Evolutionary conservation across 345 rosid species (phyloP), one percentile per base, ranked within the genome.

Genomic region (Leavenworthia alabamica): DNA sequence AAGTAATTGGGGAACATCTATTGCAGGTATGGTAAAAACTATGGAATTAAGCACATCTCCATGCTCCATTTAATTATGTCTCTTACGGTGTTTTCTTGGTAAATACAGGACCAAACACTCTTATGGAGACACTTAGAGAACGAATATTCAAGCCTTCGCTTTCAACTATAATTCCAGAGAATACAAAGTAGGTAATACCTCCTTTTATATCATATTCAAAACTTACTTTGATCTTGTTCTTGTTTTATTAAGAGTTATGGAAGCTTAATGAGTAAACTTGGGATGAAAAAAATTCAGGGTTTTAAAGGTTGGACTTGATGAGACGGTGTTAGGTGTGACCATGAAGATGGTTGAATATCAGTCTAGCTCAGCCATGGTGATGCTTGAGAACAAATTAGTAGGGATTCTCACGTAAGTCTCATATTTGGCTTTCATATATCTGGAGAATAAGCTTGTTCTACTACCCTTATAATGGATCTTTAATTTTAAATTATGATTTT

Each of bases 101-200:
- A 48, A 9, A 57, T 42, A 69, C 75, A 90, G 97, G 93, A 56
- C 82, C 93, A 39, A 86, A 79, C 64, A 80, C 90, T 10, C 82
- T 86, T 46, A 79, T 90, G 53, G 99, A 90, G 81, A 84, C 96
- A 35, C 85, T 94, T 60, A 75, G 88, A 71, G 97, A 94, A 55
- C 79, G 75, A 60, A 82, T 94, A 86, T 94, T 94, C 72, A 84
- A 61, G 79, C 99, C 97, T 27, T 86, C 93, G 8, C 70, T 94
- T 50, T 86, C 93, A 35, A 94, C 96, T 7, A 78, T 90, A 54
- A 74, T 88, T 53, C 73, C 93, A 17, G 97, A 94, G 76, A 84
- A 86, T 83, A 59, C 95, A 90, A 94, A 90, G 99, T 94, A 90
- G 97, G 97, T 90, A 88, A 90, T 90, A 79, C 64, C 73, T 74